Evolutionary conservation across 768 basidiomycete genomes (phyloP).

Genomic region (Cystobasidium onofrii): DNA sequence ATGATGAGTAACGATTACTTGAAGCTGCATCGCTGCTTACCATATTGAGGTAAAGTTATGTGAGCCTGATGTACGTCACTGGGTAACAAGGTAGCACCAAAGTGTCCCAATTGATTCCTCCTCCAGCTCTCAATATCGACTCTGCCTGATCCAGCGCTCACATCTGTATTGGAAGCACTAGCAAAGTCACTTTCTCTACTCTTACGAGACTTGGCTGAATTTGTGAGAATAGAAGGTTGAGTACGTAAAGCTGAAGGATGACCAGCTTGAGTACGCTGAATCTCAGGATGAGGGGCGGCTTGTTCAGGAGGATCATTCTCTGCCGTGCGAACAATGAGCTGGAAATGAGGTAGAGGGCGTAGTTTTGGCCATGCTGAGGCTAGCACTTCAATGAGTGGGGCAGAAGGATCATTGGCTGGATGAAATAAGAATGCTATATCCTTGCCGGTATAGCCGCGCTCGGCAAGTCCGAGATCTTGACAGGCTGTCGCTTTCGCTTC

Average conservation of each 20-base stretch:
- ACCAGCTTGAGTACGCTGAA: not conserved
- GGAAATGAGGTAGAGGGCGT: not conserved
- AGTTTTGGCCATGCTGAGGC: not conserved
- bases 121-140: constrained; percentile 2
- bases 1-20: no score
- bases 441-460: not conserved
- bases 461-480: not conserved
- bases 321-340: not conserved
- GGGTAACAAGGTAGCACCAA: not conserved
- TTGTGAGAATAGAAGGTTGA: not conserved
- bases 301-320: not conserved
- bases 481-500: not conserved
- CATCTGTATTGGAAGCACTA: not conserved
- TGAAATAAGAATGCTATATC: not conserved
- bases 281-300: not conserved
- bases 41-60: not conserved
- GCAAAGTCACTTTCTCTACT: not conserved
- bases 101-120: not conserved
- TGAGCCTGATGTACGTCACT: not conserved
- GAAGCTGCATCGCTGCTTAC: not conserved
- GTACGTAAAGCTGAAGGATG: not conserved
- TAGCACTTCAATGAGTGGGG: not conserved
- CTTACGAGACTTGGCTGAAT: not conserved
- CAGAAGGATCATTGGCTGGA: not conserved
- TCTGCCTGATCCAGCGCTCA: not conserved